phyloP scores from a whole-genome alignment of 371 early-diverging fungal species.

The Mortierella sp. region DNA sequence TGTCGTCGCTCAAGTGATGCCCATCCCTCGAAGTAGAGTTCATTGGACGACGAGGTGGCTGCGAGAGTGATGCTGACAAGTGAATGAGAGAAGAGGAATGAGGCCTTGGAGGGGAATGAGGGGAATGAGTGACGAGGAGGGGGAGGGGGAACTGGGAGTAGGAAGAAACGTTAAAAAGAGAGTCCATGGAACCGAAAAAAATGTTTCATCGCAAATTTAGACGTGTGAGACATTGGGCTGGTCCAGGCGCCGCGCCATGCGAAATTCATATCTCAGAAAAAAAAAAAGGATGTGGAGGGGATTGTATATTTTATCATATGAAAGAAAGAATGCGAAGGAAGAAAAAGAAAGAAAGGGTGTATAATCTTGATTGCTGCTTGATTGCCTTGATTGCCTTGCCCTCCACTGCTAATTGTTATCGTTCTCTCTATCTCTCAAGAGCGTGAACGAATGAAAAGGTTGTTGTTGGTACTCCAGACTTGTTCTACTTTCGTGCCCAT shows the following conservation, averaged over 20 bases:
- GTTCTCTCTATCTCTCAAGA: background rate
- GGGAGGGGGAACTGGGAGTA: background rate
- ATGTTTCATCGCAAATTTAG: background rate
- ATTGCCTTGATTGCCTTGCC: background rate
- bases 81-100: background rate
- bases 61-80: background rate
- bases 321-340: background rate
- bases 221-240: background rate
- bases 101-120: too few relatives aligned
- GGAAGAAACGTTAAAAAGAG: too few relatives aligned
- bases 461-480: background rate
- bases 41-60: slow-evolving; percentile 2
- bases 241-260: background rate
- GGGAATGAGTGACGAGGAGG: slow-evolving; percentile 2
- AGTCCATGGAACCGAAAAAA: too few relatives aligned
- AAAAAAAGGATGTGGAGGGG: background rate
- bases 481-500: slow-evolving; percentile 39
- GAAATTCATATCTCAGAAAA: background rate
- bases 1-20: slow-evolving; percentile 5
- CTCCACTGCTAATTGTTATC: background rate
- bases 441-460: background rate
- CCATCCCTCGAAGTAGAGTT: background rate
- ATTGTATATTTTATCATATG: background rate
- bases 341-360: background rate
- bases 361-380: background rate